Evolutionary conservation across 371 early-diverging fungal genomes (phyloP).

Genomic region (Mortierella sp.): DNA sequence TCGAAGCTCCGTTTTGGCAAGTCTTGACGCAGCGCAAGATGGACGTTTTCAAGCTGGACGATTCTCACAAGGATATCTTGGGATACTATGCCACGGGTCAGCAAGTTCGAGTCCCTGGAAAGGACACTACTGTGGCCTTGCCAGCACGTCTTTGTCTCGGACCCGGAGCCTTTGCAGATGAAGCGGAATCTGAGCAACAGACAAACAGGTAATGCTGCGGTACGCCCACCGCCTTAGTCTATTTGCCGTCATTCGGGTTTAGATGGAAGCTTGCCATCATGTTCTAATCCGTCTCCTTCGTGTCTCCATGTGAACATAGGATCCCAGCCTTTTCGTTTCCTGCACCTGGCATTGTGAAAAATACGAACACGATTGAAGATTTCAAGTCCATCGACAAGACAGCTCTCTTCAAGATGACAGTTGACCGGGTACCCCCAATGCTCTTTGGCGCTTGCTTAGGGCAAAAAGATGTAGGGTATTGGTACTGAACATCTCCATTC

Average conservation of each 20-base stretch:
- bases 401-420: constrained; percentile 67
- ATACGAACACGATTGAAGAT: constrained; percentile 94
- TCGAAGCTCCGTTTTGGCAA: constrained; percentile 94
- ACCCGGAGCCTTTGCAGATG: constrained; percentile 50
- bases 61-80: constrained; percentile 61
- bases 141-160: constrained; percentile 57
- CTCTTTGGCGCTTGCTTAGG: too few species aligned
- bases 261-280: too few species aligned
- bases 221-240: background rate
- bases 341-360: constrained; percentile 71
- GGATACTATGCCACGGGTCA: constrained; percentile 75
- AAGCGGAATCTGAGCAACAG: constrained; percentile 3
- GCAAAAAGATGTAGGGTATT: too few species aligned
- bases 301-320: constrained; percentile 5
- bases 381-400: constrained; percentile 84
- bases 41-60: constrained; percentile 80
- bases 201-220: constrained; percentile 13
- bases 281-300: background rate
- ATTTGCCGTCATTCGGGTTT: background rate
- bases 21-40: constrained; percentile 83
- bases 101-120: constrained; percentile 45
- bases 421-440: constrained; percentile 62
- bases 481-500: too few species aligned
- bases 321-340: constrained; percentile 62
- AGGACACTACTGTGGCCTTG: constrained; percentile 42